A percentile compares a stretch with the other conserved stretches of the same genome.
These are phyloP conservation scores for Groenewaldozyma salmanticensis DNA, from an alignment of 805 yeast genomes.

Conservation along the genomic window DNA sequence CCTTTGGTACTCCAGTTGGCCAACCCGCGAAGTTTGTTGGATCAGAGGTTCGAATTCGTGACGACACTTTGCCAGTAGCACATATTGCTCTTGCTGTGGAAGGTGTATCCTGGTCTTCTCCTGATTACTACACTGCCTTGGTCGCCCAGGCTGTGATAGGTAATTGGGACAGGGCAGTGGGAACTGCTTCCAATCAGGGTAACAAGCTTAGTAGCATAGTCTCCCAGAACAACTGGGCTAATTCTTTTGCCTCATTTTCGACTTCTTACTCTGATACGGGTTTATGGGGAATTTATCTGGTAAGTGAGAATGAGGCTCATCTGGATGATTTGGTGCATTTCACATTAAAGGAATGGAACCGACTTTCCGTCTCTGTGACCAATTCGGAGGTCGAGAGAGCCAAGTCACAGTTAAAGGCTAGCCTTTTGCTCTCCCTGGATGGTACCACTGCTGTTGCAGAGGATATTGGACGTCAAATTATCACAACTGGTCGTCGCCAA, in stretches of 20 bases:
- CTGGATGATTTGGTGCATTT: conserved; percentile 63
- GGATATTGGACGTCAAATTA: conserved; percentile 94
- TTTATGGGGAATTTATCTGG: conserved; percentile 91
- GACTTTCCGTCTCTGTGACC: conserved; percentile 71
- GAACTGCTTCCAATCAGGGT: conserved; percentile 74
- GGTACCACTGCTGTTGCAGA: conserved; percentile 95
- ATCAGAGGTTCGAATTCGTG: conserved; percentile 78
- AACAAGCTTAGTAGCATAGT: conserved; percentile 68
- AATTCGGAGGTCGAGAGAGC: conserved; percentile 89
- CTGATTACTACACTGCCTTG: conserved; percentile 89
- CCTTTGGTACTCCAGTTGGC: conserved; percentile 59
- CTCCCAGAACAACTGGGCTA: conserved; percentile 61
- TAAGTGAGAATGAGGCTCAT: conserved; percentile 64
- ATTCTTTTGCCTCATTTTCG: conserved; percentile 92
- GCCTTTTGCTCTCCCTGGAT: conserved; percentile 78
- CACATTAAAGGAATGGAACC: conserved; percentile 77
- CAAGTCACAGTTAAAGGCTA: conserved; percentile 89
- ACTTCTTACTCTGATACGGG: conserved; percentile 98
- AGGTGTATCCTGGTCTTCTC: conserved; percentile 95
- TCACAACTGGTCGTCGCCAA: conserved; percentile 78
- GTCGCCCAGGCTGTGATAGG: conserved; percentile 97
- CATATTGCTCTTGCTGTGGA: conserved; percentile 93
- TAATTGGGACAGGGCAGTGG: conserved; percentile 91
- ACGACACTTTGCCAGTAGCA: conserved; percentile 74
- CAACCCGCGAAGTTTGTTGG: conserved; percentile 74